phyloP scores from a whole-genome alignment of 768 basidiomycete species.

The Pulveroboletus sp. region DNA sequence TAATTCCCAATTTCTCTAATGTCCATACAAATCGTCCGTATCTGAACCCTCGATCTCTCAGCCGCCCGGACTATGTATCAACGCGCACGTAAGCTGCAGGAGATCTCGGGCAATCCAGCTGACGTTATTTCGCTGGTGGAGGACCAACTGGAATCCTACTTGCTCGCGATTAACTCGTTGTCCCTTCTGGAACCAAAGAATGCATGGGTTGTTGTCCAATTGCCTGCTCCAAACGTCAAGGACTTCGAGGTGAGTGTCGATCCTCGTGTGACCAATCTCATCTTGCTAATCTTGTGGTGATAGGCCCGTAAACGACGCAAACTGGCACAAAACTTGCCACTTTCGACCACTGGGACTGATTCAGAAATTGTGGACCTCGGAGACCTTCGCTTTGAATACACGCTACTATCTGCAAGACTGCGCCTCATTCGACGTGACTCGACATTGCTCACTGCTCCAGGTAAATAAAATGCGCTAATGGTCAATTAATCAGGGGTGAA shows the following conservation, averaged over 20 bases:
- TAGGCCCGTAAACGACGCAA: constrained; percentile 72
- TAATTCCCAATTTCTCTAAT: constrained; percentile 38
- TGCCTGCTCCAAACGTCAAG: constrained; percentile 42
- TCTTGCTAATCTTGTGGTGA: constrained; percentile 17
- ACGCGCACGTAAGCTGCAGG: constrained; percentile 75
- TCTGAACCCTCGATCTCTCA: constrained; percentile 37
- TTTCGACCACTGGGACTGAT: constrained; percentile 60
- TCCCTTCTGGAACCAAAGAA: constrained; percentile 76
- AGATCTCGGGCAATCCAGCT: constrained; percentile 33
- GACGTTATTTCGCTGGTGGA: constrained; percentile 49
- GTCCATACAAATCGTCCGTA: constrained; percentile 6
- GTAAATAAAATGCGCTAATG: constrained; percentile 43
- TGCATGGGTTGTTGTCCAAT: constrained; percentile 79
- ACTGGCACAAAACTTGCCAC: constrained; percentile 74
- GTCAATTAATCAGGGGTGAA: constrained; percentile 8
- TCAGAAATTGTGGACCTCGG: constrained; percentile 76
- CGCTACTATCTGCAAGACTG: constrained; percentile 73
- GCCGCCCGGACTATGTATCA: constrained; percentile 94
- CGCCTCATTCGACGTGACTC: constrained; percentile 72
- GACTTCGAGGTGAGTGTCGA: constrained; percentile 43
- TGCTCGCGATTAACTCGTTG: constrained; percentile 86
- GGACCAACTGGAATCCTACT: constrained; percentile 76
- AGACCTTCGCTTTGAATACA: constrained; percentile 79
- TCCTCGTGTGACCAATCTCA: constrained; percentile 14
- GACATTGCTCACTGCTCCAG: constrained; percentile 55